Conservation (phyloP, 129 eudicot genomes). For the Saposhnikovia divaricata region DNA sequence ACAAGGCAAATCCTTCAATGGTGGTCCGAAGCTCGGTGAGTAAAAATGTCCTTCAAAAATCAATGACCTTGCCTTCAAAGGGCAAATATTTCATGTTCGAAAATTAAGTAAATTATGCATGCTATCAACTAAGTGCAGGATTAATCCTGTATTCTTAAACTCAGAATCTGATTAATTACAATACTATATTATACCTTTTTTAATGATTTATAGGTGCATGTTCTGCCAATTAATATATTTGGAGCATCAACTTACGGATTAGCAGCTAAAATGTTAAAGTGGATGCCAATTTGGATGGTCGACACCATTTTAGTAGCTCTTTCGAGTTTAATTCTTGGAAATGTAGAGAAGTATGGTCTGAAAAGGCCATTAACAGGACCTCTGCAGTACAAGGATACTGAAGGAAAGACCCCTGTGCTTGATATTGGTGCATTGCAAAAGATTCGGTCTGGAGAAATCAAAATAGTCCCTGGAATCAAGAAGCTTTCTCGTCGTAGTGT, state of each 20-base stretch:
- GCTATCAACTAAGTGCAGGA: neutral
- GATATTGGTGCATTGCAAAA: conserved; percentile 66
- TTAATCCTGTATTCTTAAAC: neutral
- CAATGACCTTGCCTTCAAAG: neutral
- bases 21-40: conserved; percentile 93
- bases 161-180: neutral
- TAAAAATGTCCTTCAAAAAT: neutral
- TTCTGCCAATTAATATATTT: conserved; percentile 68
- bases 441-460: conserved; percentile 57
- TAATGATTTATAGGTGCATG: conserved; percentile 61
- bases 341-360: conserved; percentile 63
- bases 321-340: conserved; percentile 48
- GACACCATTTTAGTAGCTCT: conserved; percentile 47
- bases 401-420: conserved; percentile 80
- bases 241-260: conserved; percentile 79
- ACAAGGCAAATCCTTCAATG: conserved; percentile 67
- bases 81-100: neutral
- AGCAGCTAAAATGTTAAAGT: conserved; percentile 51
- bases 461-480: conserved; percentile 72
- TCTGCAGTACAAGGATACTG: conserved; percentile 54
- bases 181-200: neutral
- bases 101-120: neutral
- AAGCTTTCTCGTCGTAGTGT: conserved; percentile 53
- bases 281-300: conserved; percentile 55
- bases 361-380: conserved; percentile 79